Conservation (phyloP, 202 grass and related monocot genomes). For the Tripidium arundinaceum region DNA sequence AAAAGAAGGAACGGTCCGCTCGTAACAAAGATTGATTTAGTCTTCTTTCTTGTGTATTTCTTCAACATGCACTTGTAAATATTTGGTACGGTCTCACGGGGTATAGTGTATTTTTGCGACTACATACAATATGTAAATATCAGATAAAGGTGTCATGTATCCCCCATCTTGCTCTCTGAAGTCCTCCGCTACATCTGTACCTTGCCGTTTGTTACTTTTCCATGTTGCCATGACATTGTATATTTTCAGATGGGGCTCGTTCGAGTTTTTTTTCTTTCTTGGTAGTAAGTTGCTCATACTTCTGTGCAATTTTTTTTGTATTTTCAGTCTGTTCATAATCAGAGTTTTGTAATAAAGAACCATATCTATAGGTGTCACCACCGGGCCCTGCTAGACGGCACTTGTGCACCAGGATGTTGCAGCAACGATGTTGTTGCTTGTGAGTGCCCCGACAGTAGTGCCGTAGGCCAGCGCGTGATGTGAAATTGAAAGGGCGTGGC, state of each 20-base stretch:
- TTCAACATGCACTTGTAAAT: slow-evolving; percentile 18
- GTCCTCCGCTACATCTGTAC: neutral
- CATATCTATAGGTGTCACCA: no score
- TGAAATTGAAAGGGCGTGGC: no score
- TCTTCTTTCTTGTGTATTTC: neutral
- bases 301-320: neutral
- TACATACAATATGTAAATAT: neutral
- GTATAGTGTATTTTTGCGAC: slow-evolving; percentile 5
- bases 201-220: neutral
- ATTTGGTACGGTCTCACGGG: neutral
- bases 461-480: no score
- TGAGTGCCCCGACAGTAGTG: no score
- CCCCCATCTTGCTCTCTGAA: neutral
- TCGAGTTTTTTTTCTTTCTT: neutral
- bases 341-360: neutral
- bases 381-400: no score
- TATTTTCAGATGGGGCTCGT: neutral
- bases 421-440: no score
- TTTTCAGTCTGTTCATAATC: neutral
- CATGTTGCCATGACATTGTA: neutral
- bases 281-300: neutral
- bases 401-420: no score
- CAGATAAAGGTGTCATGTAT: neutral
- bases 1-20: slow-evolving; percentile 55
- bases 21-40: slow-evolving; percentile 54